Evolutionary conservation across 2,329 filamentous ascomycete genomes (phyloP), one percentile per base, ranked within the genome.

Genomic region (Diaporthe sp.): DNA sequence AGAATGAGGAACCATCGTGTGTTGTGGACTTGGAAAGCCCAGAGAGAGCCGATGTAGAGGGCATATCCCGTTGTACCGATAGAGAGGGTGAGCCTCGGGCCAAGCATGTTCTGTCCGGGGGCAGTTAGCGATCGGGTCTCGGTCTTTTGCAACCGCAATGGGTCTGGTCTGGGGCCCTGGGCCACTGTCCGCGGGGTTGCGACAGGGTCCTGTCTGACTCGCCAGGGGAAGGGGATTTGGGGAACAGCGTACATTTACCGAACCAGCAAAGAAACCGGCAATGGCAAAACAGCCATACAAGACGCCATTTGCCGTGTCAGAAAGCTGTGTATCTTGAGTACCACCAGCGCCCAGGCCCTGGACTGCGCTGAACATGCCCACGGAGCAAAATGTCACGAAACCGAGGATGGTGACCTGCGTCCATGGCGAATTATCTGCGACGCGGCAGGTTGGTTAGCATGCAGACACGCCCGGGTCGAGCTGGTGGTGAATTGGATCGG

Each of bases 341-440:
- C 77, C 77, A 77, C 77, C 76, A 31, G 77, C 77, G 59, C 77
- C 77, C 15, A 78, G 46, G 53, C 72, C 72, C 65, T 67, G 62
- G 22, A 79, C 74, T 46, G 78, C 78, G 44, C 76, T 78, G 51
- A 77, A 78, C 78, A 79, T 79, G 75, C 78, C 78, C 28, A 79
- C 78, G 17, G 78, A 79, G 74, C 77, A 79, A 51, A 79, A 79
- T 6, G 78, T 77, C 58, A 79, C 78, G 25, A 78, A 78, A 34
- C 78, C 78, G 31, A 79, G 75, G 39, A 79, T 77, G 73, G 75
- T 51, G 69, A 78, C 77, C 65, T 79, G 78, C 12, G 77, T 76
- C 77, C 78, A 79, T 75, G 77, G 77, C 74, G 77, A 78, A 44
- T 78, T 78, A 25, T 76, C 75, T 76, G 72, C 7, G 42, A 42